Base-by-base conservation (phyloP, 192 early-diverging fungal genomes). In the Entrophospora sp. region DNA sequence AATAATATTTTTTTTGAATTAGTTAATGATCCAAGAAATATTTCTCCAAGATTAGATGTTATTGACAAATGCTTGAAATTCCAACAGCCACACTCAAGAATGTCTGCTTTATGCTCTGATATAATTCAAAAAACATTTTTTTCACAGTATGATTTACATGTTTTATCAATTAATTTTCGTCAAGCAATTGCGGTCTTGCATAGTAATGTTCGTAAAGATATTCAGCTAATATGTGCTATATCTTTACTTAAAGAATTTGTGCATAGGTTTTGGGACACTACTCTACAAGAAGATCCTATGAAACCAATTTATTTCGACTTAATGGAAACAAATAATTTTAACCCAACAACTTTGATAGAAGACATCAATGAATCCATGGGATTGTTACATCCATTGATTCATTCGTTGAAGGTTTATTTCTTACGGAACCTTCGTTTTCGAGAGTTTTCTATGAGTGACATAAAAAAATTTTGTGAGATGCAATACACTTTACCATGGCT, bases 61-160 rank as follows among this genome's bases (percentile, higher is more conserved):
- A 61, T 69, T 16, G 52, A 64, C 25, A 34, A 28, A 3, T 62
- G 35, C 5, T 25, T 69, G 5, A 24, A 40, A 61, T 0, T 30
- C 4, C 1, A 30, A 34, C 16, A 5, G 1, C 18, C 27, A 10
- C 34, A 69, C 22, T 64, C 61, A 10, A 4, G 1, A 28, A 53
- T 69, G 20, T 43, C 68, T 4, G 44, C 61, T 22, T 32, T 69
- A 44, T 64, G 61, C 25, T 64, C 43, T 18, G 68, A 69, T 64
- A 45, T 69, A 16, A 64, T 69, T 20, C 61, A 62, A 24, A 38
- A 63, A 44, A 14, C 18, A 34, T 63, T 35, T 28, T 62, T 69
- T 24, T 0, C 44, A 16, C 5, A 28, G 52, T 38, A 30, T 25
- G 22, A 38, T 25, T 5, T 69, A 3, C 8, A 35, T 16, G 3